A percentile compares a stretch with the other conserved stretches of the same genome.
Conservation (phyloP, 139 green algal genomes). For the Asterochloris erici region DNA sequence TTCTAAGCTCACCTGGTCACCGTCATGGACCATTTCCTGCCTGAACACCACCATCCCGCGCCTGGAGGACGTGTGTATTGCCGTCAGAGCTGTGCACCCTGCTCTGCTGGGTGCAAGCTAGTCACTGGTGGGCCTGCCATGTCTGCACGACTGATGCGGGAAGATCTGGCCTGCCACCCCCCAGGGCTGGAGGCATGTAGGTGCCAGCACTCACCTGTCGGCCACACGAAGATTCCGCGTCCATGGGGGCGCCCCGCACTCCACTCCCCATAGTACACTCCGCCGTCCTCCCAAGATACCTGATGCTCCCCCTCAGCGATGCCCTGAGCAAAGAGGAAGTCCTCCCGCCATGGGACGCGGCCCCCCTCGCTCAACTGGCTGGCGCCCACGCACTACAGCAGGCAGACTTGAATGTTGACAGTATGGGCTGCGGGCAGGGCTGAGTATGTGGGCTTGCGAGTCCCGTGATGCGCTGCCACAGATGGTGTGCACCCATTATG, state of each 20-base stretch:
- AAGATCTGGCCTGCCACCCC: not conserved
- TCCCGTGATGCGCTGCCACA: too few relatives aligned
- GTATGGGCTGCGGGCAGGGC: too few relatives aligned
- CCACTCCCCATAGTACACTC: slow-evolving; percentile 53
- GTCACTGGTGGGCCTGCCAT: not conserved
- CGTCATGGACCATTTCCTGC: not conserved
- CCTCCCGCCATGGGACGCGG: too few relatives aligned
- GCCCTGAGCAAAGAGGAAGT: not conserved
- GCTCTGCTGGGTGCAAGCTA: not conserved
- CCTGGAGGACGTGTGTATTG: not conserved
- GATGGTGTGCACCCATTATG: too few relatives aligned
- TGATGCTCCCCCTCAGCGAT: slow-evolving; percentile 24
- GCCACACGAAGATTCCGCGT: slow-evolving; percentile 59
- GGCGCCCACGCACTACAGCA: too few relatives aligned
- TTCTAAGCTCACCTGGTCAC: not conserved
- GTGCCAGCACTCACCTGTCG: slow-evolving; percentile 15
- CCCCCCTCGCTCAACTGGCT: too few relatives aligned
- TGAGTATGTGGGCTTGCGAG: too few relatives aligned
- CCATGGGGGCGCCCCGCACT: slow-evolving; percentile 57
- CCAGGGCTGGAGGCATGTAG: not conserved
- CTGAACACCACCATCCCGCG: not conserved
- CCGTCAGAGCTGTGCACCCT: not conserved
- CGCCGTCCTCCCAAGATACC: slow-evolving; percentile 26
- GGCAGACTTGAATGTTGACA: too few relatives aligned
- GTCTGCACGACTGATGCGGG: not conserved